Base-by-base conservation (phyloP, 352 stramenopile species). In the Pythium guiyangense region DNA sequence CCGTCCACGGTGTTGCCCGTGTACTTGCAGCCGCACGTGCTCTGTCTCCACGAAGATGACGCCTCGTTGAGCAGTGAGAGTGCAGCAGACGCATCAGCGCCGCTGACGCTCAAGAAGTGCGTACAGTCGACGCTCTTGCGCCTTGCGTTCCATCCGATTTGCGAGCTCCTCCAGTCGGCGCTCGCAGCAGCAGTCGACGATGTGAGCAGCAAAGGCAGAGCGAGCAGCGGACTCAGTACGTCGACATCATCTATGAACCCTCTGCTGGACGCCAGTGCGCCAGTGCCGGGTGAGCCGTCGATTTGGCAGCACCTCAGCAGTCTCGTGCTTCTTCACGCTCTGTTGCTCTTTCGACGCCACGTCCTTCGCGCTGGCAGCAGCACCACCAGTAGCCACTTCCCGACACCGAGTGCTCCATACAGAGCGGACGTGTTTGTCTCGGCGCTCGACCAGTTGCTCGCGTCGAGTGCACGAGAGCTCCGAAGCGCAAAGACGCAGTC, bases 281-380 rank as follows among this genome's bases (percentile, higher is more conserved):
- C 35, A 5, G 17, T 44, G 47, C 52, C 15, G 14, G 20, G 17
- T 0, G 44, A 9, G 34, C 60, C 48, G 5, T 64, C 48, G 29
- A 47, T 51, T 6, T 48, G 69, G 72, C 58, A 71, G 18, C 39
- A 74, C 6, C 27, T 88, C 10, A 77, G 55, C 18, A 54, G 63
- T 1, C 59, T 88, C 9, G 52, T 84, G 10, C 43, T 86, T 14
- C 84, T 75, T 35, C 78, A 88, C 18, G 22, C 69, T 0, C 52
- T 70, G 49, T 47, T 78, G 15, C 26, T 73, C 6, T 80, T 73
- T 26, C 59, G 45, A 17, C 4, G 35, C 9, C 2, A 34, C 11
- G 25, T 18, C 25, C 15, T 10, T 29, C 25, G 40, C 27, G 25
- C 29, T 34, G 14, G 5, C 6, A 11, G 20, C 2, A 2, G n/a